Base-by-base conservation (phyloP, 2,329 filamentous ascomycete species). In the Clarireedia homoeocarpa region DNA sequence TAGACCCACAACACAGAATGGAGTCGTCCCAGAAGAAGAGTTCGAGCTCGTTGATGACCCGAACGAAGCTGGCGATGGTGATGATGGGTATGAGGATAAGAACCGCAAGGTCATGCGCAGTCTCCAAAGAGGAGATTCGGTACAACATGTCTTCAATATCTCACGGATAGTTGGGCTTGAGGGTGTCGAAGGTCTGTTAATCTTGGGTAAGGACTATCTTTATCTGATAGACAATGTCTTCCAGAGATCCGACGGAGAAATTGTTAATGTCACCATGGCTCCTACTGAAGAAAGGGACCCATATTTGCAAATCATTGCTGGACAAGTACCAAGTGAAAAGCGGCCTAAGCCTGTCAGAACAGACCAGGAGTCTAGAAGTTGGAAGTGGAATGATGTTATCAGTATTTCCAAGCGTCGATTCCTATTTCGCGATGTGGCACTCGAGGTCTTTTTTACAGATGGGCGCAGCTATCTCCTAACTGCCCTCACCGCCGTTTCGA, bases 211-310 rank as follows among this genome's bases (percentile, higher is more conserved):
- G 70, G 88, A 92, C 64, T 87, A 85, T 48, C 79, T 99, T 15
- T 99, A 99, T 68, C 86, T 99, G 63, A 87, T 97, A 71, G 94
- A 99, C 72, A 92, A 94, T 64, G 92, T 96, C 66, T 97, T 99
- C 69, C 92, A 97, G 67, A 84, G 92, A 61, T 85, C 88, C 2
- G 94, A 96, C 66, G 92, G 92, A 12, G 95, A 99, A 69, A 96
- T 99, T 67, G 89, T 99, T 58, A 92, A 96, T 65, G 91, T 96
- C 7, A 92, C 89, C 83, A 91, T 97, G 71, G 95, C 94, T 2
- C 91, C 92, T 0, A 76, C 81, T 1, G 91, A 97, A 63, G 95
- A 99, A 71, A 85, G 94, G 23, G 94, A 99, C 66, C 90, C 91
- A 0, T 99, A 96, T 69, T 86, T 96, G 17, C 89, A 95, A 66